Evolutionary conservation across 164 flowering plant genomes (phyloP).

Genomic region (Dillenia turbinata): DNA sequence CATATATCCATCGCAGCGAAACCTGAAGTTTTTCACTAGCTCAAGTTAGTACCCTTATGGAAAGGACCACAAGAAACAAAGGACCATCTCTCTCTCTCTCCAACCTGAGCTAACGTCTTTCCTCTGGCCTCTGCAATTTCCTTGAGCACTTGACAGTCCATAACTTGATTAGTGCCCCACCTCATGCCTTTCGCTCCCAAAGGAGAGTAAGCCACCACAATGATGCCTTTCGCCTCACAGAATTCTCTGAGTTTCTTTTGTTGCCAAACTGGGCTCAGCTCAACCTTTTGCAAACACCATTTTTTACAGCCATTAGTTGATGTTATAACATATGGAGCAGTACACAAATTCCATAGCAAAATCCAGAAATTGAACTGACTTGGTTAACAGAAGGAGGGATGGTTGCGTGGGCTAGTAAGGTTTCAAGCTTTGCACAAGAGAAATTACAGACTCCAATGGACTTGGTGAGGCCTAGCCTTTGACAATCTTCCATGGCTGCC

Average conservation of each 20-base stretch:
- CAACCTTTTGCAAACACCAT: not conserved
- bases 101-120: not conserved
- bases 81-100: too few relatives aligned
- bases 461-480: slow-evolving; percentile 20
- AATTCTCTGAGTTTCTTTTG: not conserved
- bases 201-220: not conserved
- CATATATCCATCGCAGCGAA: too few relatives aligned
- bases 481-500: slow-evolving; percentile 28
- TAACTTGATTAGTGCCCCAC: not conserved
- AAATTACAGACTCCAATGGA: slow-evolving; percentile 34
- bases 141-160: slow-evolving; percentile 1
- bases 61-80: too few relatives aligned
- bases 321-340: too few relatives aligned
- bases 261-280: slow-evolving; percentile 4
- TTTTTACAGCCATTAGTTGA: too few relatives aligned
- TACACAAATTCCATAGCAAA: not conserved
- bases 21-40: too few relatives aligned
- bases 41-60: too few relatives aligned
- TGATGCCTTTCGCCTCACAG: not conserved
- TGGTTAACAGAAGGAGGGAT: slow-evolving; percentile 34
- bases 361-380: slow-evolving; percentile 6
- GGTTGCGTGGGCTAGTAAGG: slow-evolving; percentile 17
- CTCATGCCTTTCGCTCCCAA: not conserved
- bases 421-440: slow-evolving; percentile 19
- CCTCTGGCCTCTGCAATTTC: slow-evolving; percentile 2